Conservation (phyloP, 495 filamentous ascomycete species). For the Xylaria acuta region DNA sequence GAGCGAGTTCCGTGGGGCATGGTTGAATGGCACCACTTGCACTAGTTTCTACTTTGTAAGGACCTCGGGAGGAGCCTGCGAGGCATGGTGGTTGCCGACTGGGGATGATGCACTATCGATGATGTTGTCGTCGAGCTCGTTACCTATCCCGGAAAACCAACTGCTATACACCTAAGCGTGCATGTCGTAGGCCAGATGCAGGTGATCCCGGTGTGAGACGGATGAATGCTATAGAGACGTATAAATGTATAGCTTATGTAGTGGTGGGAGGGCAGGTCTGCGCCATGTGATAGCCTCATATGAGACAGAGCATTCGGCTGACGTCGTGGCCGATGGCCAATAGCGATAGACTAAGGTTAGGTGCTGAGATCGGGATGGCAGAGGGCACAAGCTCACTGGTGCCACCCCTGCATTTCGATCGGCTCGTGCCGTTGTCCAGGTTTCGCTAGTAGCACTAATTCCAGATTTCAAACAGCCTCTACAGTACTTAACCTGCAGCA, state of each 20-base stretch:
- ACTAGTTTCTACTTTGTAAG: neutral
- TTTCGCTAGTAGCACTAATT: neutral
- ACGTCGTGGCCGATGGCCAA: neutral
- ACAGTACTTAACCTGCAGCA: no score
- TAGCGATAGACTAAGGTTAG: neutral
- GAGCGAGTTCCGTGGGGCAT: slow-evolving; percentile 35
- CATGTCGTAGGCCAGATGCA: neutral
- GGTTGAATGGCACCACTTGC: neutral
- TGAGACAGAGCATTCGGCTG: slow-evolving; percentile 7
- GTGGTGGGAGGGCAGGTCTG: neutral
- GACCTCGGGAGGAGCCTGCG: neutral
- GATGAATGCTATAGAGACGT: neutral
- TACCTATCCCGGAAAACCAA: neutral
- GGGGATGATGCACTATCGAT: neutral
- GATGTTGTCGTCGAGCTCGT: neutral
- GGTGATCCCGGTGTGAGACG: neutral
- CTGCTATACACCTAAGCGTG: neutral
- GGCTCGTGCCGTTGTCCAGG: neutral
- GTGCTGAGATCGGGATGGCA: neutral
- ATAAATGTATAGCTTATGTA: neutral
- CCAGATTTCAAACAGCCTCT: neutral
- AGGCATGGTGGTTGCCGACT: neutral
- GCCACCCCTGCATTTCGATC: neutral
- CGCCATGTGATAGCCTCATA: slow-evolving; percentile 11
- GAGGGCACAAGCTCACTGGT: neutral